Conservation (phyloP, 441 rosid genomes). For the Lepidium campestre region DNA sequence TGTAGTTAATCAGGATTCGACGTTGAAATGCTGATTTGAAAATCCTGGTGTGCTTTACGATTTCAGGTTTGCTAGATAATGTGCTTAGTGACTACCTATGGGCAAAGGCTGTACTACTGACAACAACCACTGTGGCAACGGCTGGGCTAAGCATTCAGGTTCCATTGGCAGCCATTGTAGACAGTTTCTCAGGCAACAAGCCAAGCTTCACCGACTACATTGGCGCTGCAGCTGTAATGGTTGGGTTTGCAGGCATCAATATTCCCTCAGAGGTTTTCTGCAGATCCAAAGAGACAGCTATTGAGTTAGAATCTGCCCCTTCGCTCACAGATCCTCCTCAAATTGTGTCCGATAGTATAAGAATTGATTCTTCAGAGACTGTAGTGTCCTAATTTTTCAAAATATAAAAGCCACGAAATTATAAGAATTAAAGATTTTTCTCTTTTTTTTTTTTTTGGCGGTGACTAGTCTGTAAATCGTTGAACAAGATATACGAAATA, state of each 20-base stretch:
- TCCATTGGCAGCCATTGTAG: slow-evolving; percentile 85
- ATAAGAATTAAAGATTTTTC: too few relatives aligned
- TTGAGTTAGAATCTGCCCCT: slow-evolving; percentile 38
- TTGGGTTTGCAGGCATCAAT: slow-evolving; percentile 86
- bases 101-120: slow-evolving; percentile 91
- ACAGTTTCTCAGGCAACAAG: slow-evolving; percentile 60
- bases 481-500: slow-evolving; percentile 3
- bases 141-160: slow-evolving; percentile 96
- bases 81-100: slow-evolving; percentile 90
- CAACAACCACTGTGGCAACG: slow-evolving; percentile 91
- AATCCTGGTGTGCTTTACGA: neutral
- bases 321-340: slow-evolving; percentile 7
- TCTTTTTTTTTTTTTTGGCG: neutral
- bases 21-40: neutral
- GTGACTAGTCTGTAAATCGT: slow-evolving; percentile 10
- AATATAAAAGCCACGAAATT: neutral
- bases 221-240: slow-evolving; percentile 83
- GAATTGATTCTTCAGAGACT: slow-evolving; percentile 4
- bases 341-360: neutral
- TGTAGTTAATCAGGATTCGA: neutral
- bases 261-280: slow-evolving; percentile 55
- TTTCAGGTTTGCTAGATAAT: slow-evolving; percentile 78
- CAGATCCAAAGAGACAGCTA: slow-evolving; percentile 35
- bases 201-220: slow-evolving; percentile 65
- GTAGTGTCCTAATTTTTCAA: neutral